Conservation (phyloP, 176 grass and related monocot genomes). For the Alopecurus myosuroides region DNA sequence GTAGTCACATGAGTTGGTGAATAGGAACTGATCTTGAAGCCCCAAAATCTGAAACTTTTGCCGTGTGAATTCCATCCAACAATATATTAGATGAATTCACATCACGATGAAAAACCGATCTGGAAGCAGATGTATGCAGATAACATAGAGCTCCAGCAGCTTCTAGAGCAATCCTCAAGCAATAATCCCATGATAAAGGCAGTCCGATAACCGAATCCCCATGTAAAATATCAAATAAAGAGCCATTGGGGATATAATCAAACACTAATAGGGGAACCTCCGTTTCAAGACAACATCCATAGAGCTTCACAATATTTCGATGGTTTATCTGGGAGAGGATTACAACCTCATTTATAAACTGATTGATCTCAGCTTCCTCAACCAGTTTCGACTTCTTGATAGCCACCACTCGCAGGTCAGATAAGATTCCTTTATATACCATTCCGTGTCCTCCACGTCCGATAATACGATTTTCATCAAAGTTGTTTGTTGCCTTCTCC, state of each 20-base stretch:
- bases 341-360: neutral
- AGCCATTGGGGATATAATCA: neutral
- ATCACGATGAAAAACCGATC: neutral
- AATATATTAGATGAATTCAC: neutral
- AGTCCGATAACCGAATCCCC: neutral
- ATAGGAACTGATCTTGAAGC: neutral
- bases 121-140: neutral
- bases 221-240: neutral
- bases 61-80: neutral
- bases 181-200: neutral
- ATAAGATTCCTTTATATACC: neutral
- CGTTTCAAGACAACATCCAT: neutral
- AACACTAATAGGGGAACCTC: neutral
- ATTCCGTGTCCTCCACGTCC: neutral
- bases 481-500: neutral
- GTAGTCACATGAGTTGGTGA: neutral
- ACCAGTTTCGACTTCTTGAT: neutral
- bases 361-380: neutral
- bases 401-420: neutral
- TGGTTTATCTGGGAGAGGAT: neutral
- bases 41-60: neutral
- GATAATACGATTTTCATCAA: neutral
- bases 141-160: neutral
- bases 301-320: neutral
- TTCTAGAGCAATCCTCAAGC: neutral